A percentile compares a stretch with the other conserved stretches of the same genome.
These are phyloP conservation scores for Moesziomyces aphidis DNA, from an alignment of 1,284 basidiomycete genomes.

Conservation along the genomic window DNA sequence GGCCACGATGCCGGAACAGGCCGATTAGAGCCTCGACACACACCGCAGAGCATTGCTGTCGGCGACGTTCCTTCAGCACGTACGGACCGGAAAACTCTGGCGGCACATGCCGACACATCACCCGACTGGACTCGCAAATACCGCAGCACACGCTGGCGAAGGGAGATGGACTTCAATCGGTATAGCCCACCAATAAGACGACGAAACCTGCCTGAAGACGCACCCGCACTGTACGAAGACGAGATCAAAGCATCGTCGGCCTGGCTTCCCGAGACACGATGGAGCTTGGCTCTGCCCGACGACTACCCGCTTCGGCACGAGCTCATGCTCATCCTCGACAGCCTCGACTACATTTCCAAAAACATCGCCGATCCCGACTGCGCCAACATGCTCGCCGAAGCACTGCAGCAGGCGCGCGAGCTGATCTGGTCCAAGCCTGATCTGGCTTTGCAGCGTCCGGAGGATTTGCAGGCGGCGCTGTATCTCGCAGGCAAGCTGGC, in stretches of 20 bases:
- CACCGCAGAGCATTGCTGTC: not conserved
- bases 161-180: conserved; percentile 41
- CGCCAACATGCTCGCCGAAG: conserved; percentile 12
- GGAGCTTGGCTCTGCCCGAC: conserved; percentile 15
- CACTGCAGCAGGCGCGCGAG: conserved; percentile 24
- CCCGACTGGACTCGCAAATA: conserved; percentile 30
- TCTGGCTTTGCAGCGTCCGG: not conserved
- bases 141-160: conserved; percentile 25
- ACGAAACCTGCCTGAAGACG: conserved; percentile 23
- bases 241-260: conserved; percentile 27
- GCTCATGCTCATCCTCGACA: conserved; percentile 38
- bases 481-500: conserved; percentile 35
- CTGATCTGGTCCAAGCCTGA: conserved; percentile 21
- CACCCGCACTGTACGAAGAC: conserved; percentile 38
- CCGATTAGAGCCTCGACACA: not conserved
- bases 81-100: not conserved
- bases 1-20: not conserved
- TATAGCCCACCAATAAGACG: conserved; percentile 22
- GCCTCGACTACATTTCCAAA: conserved; percentile 23
- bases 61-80: not conserved
- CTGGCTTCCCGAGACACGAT: conserved; percentile 27
- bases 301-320: conserved; percentile 30
- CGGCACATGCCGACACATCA: not conserved
- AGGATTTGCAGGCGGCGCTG: conserved; percentile 19
- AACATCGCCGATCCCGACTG: conserved; percentile 21